Evolutionary conservation across 768 basidiomycete genomes (phyloP).

Genomic region (Ramaria sp.): DNA sequence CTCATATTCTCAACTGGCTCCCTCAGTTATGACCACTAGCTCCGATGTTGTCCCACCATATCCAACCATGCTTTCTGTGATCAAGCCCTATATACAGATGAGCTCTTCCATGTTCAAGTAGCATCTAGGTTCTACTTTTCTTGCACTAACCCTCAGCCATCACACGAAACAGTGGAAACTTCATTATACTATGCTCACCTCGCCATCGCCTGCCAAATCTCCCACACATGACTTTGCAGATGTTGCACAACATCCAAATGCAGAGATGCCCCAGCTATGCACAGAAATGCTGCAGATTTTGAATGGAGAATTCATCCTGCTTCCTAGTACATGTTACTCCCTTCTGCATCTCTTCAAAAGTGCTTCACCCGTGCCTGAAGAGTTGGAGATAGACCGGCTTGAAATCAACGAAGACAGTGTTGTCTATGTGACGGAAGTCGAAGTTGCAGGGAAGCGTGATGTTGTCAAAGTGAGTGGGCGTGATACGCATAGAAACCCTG

Average conservation of each 20-base stretch:
- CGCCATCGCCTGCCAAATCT: conserved; percentile 11
- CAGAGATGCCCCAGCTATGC: conserved; percentile 41
- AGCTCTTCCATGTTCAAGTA: conserved; percentile 52
- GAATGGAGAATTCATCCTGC: background rate
- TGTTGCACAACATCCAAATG: conserved; percentile 25
- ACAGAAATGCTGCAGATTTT: background rate
- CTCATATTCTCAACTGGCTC: conserved; percentile 10
- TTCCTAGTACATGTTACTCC: conserved; percentile 13
- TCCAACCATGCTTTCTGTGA: conserved; percentile 43
- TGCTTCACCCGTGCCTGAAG: conserved; percentile 44
- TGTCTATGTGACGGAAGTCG: conserved; percentile 58
- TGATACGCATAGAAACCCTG: conserved; percentile 35
- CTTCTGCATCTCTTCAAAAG: conserved; percentile 72
- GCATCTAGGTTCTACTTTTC: conserved; percentile 39
- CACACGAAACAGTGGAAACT: conserved; percentile 56
- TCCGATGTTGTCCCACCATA: conserved; percentile 39
- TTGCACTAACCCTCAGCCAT: conserved; percentile 18
- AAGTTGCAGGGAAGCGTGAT: conserved; percentile 32
- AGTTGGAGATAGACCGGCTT: conserved; percentile 49
- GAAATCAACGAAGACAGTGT: conserved; percentile 70
- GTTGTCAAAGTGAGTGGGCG: conserved; percentile 63
- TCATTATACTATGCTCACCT: conserved; percentile 48
- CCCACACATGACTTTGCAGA: background rate
- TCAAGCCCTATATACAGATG: conserved; percentile 42
- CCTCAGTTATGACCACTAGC: conserved; percentile 5